Evolutionary conservation across 257 asterid genomes (phyloP).

Genomic region (Fraxinus quadrangulata): DNA sequence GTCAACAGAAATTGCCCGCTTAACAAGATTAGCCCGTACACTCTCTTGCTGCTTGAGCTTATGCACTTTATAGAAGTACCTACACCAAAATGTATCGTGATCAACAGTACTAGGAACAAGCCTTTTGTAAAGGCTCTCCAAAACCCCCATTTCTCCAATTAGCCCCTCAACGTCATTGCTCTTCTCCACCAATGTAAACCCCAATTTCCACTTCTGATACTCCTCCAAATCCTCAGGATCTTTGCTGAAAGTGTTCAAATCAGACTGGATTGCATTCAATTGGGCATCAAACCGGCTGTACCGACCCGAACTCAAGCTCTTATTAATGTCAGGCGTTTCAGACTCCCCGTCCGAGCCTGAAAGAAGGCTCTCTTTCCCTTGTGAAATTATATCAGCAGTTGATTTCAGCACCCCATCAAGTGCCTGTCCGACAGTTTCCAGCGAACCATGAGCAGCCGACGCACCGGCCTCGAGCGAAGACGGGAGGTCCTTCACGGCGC

Average conservation of each 20-base stretch:
- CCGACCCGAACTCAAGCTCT: slow-evolving; percentile 44
- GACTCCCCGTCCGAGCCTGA: slow-evolving; percentile 56
- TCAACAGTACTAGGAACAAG: slow-evolving; percentile 62
- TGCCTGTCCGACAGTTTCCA: slow-evolving; percentile 36
- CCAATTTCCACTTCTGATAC: slow-evolving; percentile 59
- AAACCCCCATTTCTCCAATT: slow-evolving; percentile 56
- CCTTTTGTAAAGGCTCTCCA: slow-evolving; percentile 50
- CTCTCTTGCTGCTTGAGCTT: slow-evolving; percentile 82
- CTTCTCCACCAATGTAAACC: slow-evolving; percentile 48
- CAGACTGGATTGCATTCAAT: slow-evolving; percentile 56
- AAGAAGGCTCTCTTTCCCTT: slow-evolving; percentile 46
- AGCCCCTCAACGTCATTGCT: slow-evolving; percentile 49
- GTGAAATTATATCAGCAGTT: slow-evolving; percentile 72
- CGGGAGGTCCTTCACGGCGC: slow-evolving; percentile 96
- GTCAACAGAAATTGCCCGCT: slow-evolving; percentile 65
- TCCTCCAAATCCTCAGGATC: slow-evolving; percentile 89
- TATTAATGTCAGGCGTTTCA: slow-evolving; percentile 54
- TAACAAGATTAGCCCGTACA: slow-evolving; percentile 74
- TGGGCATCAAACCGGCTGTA: slow-evolving; percentile 76
- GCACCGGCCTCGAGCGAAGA: slow-evolving; percentile 83
- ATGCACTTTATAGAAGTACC: slow-evolving; percentile 74
- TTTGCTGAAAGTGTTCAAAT: slow-evolving; percentile 53
- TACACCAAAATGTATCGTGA: slow-evolving; percentile 70
- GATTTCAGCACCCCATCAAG: slow-evolving; percentile 67
- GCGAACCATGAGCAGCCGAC: slow-evolving; percentile 65